phyloP scores from a whole-genome alignment of 2,329 filamentous ascomycete species.

The Claviceps paspali region DNA sequence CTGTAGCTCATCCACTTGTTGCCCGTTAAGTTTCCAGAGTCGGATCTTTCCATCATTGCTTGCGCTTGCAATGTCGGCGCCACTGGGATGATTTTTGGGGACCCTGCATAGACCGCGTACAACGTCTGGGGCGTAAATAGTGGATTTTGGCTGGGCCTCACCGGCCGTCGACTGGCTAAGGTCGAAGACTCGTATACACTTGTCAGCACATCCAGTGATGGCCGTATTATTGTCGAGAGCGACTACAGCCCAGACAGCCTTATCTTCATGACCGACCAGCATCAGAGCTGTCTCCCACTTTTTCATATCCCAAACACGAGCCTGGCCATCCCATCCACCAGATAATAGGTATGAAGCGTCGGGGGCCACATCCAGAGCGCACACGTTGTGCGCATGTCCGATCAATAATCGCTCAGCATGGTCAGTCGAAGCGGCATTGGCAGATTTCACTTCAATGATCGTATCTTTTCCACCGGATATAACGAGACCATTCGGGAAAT shows the following conservation, averaged over 20 bases:
- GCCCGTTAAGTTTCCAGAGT: slow-evolving; percentile 70
- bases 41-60: slow-evolving; percentile 85
- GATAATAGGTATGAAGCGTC: slow-evolving; percentile 66
- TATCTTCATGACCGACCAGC: slow-evolving; percentile 59
- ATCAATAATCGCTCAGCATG: slow-evolving; percentile 76
- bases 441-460: slow-evolving; percentile 77
- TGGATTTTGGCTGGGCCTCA: slow-evolving; percentile 35
- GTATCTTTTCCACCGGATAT: slow-evolving; percentile 83
- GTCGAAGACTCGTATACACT: slow-evolving; percentile 72
- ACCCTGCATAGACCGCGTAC: slow-evolving; percentile 79
- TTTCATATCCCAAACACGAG: slow-evolving; percentile 70
- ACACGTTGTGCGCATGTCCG: slow-evolving; percentile 79
- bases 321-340: slow-evolving; percentile 85
- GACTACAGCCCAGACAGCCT: slow-evolving; percentile 80
- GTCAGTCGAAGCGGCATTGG: slow-evolving; percentile 48
- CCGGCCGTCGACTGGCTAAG: slow-evolving; percentile 44
- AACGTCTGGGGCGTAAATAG: slow-evolving; percentile 58
- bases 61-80: slow-evolving; percentile 86
- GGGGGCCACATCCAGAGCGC: slow-evolving; percentile 64
- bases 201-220: slow-evolving; percentile 85
- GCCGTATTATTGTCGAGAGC: slow-evolving; percentile 67
- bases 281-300: slow-evolving; percentile 67
- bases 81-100: slow-evolving; percentile 58
- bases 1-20: slow-evolving; percentile 59
- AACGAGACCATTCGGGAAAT: slow-evolving; percentile 64